phyloP scores from a whole-genome alignment of 495 filamentous ascomycete species.

The Rostrohypoxylon terebratum region DNA sequence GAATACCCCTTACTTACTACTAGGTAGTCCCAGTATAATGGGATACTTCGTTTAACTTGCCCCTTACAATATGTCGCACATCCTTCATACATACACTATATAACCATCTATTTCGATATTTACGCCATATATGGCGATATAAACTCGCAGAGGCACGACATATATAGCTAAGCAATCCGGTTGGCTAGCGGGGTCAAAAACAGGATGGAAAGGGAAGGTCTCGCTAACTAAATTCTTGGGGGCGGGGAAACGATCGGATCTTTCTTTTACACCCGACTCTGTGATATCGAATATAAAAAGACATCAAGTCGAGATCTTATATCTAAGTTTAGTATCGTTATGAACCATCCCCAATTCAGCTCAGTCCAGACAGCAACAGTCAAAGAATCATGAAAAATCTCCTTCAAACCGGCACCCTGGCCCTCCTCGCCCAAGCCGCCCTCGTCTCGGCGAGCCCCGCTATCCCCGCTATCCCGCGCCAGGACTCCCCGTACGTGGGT shows the following conservation, averaged over 20 bases:
- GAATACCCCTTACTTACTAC: background rate
- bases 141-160: slow-evolving; percentile 40
- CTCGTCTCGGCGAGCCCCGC: slow-evolving; percentile 30
- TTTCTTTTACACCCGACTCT: slow-evolving; percentile 45
- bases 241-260: slow-evolving; percentile 38
- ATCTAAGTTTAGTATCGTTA: background rate
- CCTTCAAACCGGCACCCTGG: slow-evolving; percentile 22
- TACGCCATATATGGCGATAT: slow-evolving; percentile 45
- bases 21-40: background rate
- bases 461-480: slow-evolving; percentile 6
- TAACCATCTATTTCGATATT: slow-evolving; percentile 11
- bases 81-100: background rate
- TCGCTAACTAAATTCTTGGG: slow-evolving; percentile 24
- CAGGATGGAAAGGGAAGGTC: slow-evolving; percentile 41
- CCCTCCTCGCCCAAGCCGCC: slow-evolving; percentile 18
- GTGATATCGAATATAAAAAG: slow-evolving; percentile 26
- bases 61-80: background rate
- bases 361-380: background rate
- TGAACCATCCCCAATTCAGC: background rate
- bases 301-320: background rate
- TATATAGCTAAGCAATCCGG: slow-evolving; percentile 33
- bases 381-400: slow-evolving; percentile 27
- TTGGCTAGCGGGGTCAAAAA: slow-evolving; percentile 32
- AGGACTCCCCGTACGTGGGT: slow-evolving; percentile 49
- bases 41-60: background rate